Evolutionary conservation across 148 eudicot genomes (phyloP), one percentile per base, ranked within the genome.

Genomic region (Rhododendron kiyosumense): DNA sequence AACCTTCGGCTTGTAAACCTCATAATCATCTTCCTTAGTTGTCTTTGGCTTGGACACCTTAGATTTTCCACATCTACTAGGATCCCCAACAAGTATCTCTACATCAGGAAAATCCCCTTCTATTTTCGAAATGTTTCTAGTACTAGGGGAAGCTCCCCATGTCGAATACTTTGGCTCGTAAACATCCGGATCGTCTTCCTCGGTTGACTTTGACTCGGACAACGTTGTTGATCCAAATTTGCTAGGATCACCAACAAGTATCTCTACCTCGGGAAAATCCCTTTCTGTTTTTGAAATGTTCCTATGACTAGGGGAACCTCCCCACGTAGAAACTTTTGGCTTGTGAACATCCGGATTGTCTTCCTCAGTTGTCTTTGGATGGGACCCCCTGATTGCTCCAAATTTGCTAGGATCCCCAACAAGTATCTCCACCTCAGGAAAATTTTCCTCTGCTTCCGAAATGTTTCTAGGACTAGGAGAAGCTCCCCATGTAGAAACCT

Each of bases 311-410:
- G 99, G 98, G 84, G 95, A 96, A 90, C 93, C 85, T 78, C 98
- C 99, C 98, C 99, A 94, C 4, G 99, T 96, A 46, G 99, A 94
- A 90, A 93, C 97, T 90, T 92, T 94, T 46, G 99, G 99, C 91
- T 95, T 94, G 86, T 94, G 95, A 20, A 92, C 87, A 82, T 94
- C 97, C 6, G 57, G 51, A 48, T 84, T 84, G 51, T 94, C 94
- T 88, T 92, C 94, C 59, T 88, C 71, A 15, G 67, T 5, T 54
- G 90, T 81, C 54, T 82, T 82, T 20, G 91, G 78, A 45, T 90
- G 81, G 78, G 88, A 81, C 84, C 85, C 76, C 24, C 82, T 48
- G 79, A 84, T 26, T 80, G 88, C 85, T 79, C 86, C 93, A 86
- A 96, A 95, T 83, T 85, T 93, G 89, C 93, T 94, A 54, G 90